A percentile compares a stretch with the other conserved stretches of the same genome.
Evolutionary conservation across 2,329 filamentous ascomycete genomes (phyloP).

Genomic region (Epichloe sp.): DNA sequence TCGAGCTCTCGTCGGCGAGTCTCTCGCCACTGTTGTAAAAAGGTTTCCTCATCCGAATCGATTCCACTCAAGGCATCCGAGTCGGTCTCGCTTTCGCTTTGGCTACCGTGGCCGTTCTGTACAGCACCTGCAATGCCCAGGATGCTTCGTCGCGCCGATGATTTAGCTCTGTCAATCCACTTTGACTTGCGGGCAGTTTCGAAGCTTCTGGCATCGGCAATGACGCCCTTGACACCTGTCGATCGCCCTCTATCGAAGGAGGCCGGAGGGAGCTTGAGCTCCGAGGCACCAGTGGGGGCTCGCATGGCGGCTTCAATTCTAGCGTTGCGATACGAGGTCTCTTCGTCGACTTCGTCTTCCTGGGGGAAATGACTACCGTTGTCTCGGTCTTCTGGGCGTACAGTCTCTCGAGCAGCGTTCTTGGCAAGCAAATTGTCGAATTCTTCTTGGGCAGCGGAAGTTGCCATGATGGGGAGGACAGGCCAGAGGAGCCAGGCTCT

Average conservation of each 20-base stretch:
- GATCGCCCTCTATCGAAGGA: constrained; percentile 55
- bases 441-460: constrained; percentile 52
- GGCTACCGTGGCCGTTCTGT: constrained; percentile 8
- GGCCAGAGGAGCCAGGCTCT: neutral
- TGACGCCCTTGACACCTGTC: constrained; percentile 77
- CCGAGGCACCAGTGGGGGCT: constrained; percentile 39
- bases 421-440: constrained; percentile 50
- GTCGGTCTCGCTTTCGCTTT: constrained; percentile 34
- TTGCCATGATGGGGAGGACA: constrained; percentile 34
- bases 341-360: constrained; percentile 43
- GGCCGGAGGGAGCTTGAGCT: constrained; percentile 47
- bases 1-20: constrained; percentile 66
- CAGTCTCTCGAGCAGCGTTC: constrained; percentile 30
- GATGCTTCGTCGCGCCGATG: constrained; percentile 40
- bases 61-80: constrained; percentile 28
- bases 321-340: constrained; percentile 37
- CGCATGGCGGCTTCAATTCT: constrained; percentile 54
- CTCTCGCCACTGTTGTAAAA: constrained; percentile 77
- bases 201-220: constrained; percentile 69
- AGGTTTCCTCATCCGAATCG: constrained; percentile 61
- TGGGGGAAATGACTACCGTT: constrained; percentile 29
- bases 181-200: constrained; percentile 50
- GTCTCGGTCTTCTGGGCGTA: constrained; percentile 48
- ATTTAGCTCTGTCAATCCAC: constrained; percentile 38
- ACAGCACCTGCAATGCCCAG: constrained; percentile 30